phyloP scores from a whole-genome alignment of 495 filamentous ascomycete genomes.

The Penicillium subrubescens region DNA sequence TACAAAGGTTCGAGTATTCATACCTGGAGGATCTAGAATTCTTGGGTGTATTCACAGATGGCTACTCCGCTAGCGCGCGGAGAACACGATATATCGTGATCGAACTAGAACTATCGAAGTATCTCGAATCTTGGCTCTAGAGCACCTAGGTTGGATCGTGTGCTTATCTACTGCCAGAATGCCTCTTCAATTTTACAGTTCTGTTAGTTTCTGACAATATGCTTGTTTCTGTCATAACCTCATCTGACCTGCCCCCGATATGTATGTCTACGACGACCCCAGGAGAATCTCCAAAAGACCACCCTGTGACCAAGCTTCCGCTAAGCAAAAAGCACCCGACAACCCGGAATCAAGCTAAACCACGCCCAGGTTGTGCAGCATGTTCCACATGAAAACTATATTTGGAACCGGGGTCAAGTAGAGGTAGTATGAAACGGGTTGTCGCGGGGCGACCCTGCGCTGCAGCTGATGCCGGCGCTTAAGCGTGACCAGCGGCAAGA shows the following conservation, averaged over 20 bases:
- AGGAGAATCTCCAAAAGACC: neutral
- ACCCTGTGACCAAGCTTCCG: constrained; percentile 20
- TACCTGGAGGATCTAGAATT: too few species aligned
- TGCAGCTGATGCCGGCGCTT: constrained; percentile 32
- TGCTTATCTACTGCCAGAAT: neutral
- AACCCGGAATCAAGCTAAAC: neutral
- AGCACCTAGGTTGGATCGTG: neutral
- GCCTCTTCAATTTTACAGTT: neutral
- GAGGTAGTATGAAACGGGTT: neutral
- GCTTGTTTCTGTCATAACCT: neutral
- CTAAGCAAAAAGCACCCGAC: constrained; percentile 4
- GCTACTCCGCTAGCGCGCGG: too few species aligned
- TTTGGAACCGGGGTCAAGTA: neutral
- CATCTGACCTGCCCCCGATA: constrained; percentile 4
- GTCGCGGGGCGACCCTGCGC: constrained; percentile 4
- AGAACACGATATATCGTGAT: too few species aligned
- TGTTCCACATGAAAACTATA: neutral
- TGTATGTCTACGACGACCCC: neutral
- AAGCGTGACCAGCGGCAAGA: constrained; percentile 29
- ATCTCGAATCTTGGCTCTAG: too few species aligned
- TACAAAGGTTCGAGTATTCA: too few species aligned
- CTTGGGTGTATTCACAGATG: too few species aligned
- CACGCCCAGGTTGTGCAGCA: neutral
- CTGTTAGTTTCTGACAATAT: neutral
- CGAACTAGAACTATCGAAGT: too few species aligned